These are phyloP conservation scores for Cladorrhinum samala DNA, from an alignment of 495 filamentous ascomycete species.

Conservation along the genomic window DNA sequence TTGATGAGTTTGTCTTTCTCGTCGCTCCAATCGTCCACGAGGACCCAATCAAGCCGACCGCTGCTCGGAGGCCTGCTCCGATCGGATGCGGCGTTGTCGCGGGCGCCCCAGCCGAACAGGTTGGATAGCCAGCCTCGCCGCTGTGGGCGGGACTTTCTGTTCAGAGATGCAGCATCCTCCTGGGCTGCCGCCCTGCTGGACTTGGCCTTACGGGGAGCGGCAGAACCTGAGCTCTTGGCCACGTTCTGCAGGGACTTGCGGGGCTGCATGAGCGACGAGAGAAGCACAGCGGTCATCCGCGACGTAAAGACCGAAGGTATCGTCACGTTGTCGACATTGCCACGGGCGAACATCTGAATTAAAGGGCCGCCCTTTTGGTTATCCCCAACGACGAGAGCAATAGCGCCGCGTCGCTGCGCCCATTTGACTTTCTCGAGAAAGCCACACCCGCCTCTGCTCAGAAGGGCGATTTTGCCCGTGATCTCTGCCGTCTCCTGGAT, in stretches of 20 bases:
- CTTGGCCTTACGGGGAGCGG: constrained; percentile 2
- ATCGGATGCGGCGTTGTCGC: constrained; percentile 34
- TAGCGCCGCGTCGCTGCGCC: constrained; percentile 83
- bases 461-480: constrained; percentile 79
- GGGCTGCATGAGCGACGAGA: constrained; percentile 80
- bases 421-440: constrained; percentile 97
- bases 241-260: constrained; percentile 38
- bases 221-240: constrained; percentile 22
- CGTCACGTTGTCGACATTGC: constrained; percentile 88
- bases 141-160: constrained; percentile 4
- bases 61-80: constrained; percentile 72
- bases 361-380: constrained; percentile 79
- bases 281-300: constrained; percentile 84
- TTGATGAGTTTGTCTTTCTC: constrained; percentile 37
- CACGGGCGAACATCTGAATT: constrained; percentile 94
- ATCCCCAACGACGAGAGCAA: constrained; percentile 91
- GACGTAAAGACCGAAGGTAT: constrained; percentile 95
- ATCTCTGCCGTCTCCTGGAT: constrained; percentile 94
- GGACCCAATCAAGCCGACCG: constrained; percentile 73
- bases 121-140: constrained; percentile 50
- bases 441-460: constrained; percentile 90
- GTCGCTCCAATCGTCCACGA: constrained; percentile 62
- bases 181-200: constrained; percentile 7
- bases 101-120: constrained; percentile 44
- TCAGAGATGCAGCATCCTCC: constrained; percentile 6